Evolutionary conservation across 106 monocot species (phyloP).

Genomic region (Platanthera guangdongensis): DNA sequence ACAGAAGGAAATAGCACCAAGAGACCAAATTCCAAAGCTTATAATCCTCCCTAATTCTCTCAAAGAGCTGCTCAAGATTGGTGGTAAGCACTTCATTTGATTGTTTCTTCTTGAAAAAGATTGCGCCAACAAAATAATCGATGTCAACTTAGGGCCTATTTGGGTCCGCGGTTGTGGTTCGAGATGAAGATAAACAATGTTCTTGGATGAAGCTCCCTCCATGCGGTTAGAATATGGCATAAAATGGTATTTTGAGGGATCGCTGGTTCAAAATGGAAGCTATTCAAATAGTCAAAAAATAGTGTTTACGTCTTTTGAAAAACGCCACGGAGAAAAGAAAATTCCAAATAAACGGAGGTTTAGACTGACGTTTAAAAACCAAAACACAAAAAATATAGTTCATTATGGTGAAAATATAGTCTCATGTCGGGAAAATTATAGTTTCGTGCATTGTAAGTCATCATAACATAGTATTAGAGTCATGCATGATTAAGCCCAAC

Average conservation of each 20-base stretch:
- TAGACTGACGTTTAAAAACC: no score
- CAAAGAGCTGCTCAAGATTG: conserved; percentile 30
- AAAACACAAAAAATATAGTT: no score
- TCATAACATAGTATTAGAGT: no score
- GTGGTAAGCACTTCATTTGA: conserved; percentile 15
- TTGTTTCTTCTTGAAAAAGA: not conserved
- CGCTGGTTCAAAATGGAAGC: not conserved
- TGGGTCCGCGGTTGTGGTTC: no score
- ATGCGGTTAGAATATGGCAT: not conserved
- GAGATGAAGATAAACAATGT: not conserved
- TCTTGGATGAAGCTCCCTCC: not conserved
- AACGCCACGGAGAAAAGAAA: no score
- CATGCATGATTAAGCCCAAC: no score
- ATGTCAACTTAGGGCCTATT: not conserved
- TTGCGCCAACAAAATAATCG: not conserved
- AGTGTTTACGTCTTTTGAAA: no score
- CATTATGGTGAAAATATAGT: no score
- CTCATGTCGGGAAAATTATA: no score
- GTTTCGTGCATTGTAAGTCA: no score
- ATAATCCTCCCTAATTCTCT: conserved; percentile 36
- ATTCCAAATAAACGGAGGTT: no score
- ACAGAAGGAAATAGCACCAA: conserved; percentile 3
- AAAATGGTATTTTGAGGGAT: not conserved
- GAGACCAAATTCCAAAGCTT: conserved; percentile 13
- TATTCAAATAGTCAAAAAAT: no score